Conservation (phyloP, 1,284 basidiomycete genomes). For the Golubevia sp. region DNA sequence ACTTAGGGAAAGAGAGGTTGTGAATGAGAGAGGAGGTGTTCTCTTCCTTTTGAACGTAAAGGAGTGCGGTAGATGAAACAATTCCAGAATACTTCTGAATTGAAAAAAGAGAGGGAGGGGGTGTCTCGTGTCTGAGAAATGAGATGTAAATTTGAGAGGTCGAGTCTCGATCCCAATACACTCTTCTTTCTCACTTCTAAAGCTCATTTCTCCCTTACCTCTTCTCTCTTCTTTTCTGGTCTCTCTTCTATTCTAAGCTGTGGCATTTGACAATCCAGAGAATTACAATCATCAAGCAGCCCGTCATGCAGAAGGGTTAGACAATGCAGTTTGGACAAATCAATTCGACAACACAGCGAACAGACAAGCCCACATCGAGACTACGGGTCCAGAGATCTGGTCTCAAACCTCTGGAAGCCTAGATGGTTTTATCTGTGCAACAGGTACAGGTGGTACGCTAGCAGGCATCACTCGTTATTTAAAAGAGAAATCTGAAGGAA, state of each 20-base stretch:
- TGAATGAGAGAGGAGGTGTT: too few species aligned
- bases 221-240: neutral
- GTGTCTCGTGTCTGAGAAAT: too few species aligned
- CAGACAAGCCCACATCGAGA: slow-evolving; percentile 81
- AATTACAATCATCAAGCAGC: slow-evolving; percentile 99
- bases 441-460: slow-evolving; percentile 93
- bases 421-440: slow-evolving; percentile 89
- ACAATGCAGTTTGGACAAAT: slow-evolving; percentile 98
- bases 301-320: slow-evolving; percentile 77
- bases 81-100: neutral
- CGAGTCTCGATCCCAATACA: too few species aligned
- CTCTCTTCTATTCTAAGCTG: slow-evolving; percentile 73
- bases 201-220: neutral
- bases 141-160: too few species aligned
- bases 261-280: slow-evolving; percentile 90
- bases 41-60: too few species aligned
- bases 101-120: too few species aligned
- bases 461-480: slow-evolving; percentile 85
- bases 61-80: too few species aligned
- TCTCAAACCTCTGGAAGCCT: slow-evolving; percentile 76
- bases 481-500: slow-evolving; percentile 80
- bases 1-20: neutral
- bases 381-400: slow-evolving; percentile 98
- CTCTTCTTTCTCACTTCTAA: too few species aligned
- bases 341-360: slow-evolving; percentile 93